Evolutionary conservation across 257 asterid species (phyloP), one percentile per base, ranked within the genome.

Genomic region (Petunia secreta): DNA sequence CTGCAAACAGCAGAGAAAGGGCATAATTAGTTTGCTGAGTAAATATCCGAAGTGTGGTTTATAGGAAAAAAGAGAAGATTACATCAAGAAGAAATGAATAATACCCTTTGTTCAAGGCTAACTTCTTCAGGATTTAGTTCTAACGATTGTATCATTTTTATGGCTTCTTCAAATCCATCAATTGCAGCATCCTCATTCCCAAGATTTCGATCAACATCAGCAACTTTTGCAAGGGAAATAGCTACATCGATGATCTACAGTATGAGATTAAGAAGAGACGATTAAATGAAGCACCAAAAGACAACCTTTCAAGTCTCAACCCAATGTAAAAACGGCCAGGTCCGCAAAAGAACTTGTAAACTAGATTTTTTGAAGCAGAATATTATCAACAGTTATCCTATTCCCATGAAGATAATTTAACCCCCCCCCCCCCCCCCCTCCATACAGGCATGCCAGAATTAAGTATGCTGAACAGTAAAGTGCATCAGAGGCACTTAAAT

Each of bases 181-280:
- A 87, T 46, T 41, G 98, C 95, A 58, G 89, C 75, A 75, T 83
- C 91, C 79, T 93, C 98, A 41, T 88, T 83, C 3, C 92, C 98
- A 14, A 95, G 85, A 83, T 91, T 95, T 88, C 97, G 91, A 81
- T 93, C 98, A 48, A 89, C 94, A 66, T 94, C 98, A 41, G 98
- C 97, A 64, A 94, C 98, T 90, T 94, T 94, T 43, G 97, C 98
- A 67, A 94, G 91, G 58, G 98, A 94, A 81, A 81, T 66, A 36
- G 96, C 96, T 43, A 93, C 85, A 69, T 94, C 98, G 79, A 94
- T 83, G 68, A 85, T 87, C 98, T 94, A 90, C 62, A n/a, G 80
- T 63, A 40, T 25, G 62, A 78, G 63, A 80, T 8, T 53, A 57
- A 0, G 58, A 68, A 50, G 25, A 8, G 37, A 69, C 1, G 63